Percentiles rank a stretch among this genome's conserved stretches.
These are phyloP conservation scores for Marchantia polymorpha DNA, from an alignment of 225 moss, liverwort and hornwort species.

Conservation along the genomic window DNA sequence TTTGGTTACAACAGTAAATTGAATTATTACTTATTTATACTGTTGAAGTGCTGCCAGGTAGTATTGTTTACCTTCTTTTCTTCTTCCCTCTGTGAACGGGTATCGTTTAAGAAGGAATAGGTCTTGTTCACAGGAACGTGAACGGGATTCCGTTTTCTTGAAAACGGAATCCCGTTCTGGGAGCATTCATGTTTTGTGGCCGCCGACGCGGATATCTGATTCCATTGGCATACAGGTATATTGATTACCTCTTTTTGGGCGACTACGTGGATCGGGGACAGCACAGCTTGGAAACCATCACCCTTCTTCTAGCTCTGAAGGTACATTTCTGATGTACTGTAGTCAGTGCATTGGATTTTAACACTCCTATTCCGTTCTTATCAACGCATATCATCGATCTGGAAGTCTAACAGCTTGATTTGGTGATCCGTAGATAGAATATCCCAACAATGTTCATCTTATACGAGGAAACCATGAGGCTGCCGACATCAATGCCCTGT, in stretches of 20 bases:
- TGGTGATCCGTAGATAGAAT: conserved; percentile 57
- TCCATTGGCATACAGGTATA: conserved; percentile 52
- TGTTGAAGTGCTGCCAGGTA: too few species aligned
- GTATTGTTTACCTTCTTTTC: background rate
- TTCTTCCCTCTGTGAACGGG: background rate
- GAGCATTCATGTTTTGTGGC: background rate
- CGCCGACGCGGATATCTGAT: background rate
- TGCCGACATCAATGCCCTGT: conserved; percentile 94
- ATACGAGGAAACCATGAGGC: conserved; percentile 98
- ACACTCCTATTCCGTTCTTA: too few species aligned
- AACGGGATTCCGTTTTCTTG: background rate
- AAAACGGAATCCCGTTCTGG: background rate
- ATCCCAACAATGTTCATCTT: conserved; percentile 82
- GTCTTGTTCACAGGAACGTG: too few species aligned
- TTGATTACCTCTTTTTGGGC: conserved; percentile 95
- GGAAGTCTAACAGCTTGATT: background rate
- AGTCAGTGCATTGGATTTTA: too few species aligned
- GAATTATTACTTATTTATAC: too few species aligned
- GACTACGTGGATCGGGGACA: conserved; percentile 97
- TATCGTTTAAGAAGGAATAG: too few species aligned
- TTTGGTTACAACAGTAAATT: too few species aligned
- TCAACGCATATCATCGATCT: too few species aligned
- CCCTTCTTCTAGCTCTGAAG: conserved; percentile 83
- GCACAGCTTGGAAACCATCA: conserved; percentile 93
- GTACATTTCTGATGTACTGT: conserved; percentile 25